These are phyloP conservation scores for Gloeophyllum trabeum DNA, from an alignment of 768 basidiomycete species.

Conservation along the genomic window DNA sequence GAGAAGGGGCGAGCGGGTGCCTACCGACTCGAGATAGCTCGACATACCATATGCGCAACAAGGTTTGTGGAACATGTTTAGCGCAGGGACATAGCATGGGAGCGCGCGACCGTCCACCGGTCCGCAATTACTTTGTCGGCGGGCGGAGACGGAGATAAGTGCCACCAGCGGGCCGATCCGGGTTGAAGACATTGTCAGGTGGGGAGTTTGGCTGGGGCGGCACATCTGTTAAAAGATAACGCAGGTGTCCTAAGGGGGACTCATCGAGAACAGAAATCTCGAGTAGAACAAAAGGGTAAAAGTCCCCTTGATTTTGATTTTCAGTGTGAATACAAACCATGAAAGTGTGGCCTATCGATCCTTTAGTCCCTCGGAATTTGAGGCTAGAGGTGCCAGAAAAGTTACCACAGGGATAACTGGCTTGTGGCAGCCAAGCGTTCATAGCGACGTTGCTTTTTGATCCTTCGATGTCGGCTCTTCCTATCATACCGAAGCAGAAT, in stretches of 20 bases:
- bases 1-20: too few species aligned
- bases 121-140: too few species aligned
- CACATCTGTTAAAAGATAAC: slow-evolving; percentile 75
- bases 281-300: slow-evolving; percentile 74
- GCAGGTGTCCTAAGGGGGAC: slow-evolving; percentile 73
- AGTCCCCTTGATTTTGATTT: slow-evolving; percentile 75
- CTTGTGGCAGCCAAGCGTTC: slow-evolving; percentile 78
- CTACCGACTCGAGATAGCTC: too few species aligned
- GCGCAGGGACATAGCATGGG: too few species aligned
- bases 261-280: slow-evolving; percentile 75
- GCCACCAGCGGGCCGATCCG: slow-evolving; percentile 55
- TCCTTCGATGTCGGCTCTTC: slow-evolving; percentile 77
- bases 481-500: slow-evolving; percentile 76
- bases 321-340: slow-evolving; percentile 75
- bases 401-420: slow-evolving; percentile 73
- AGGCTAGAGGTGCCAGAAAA: slow-evolving; percentile 77
- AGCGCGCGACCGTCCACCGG: too few species aligned
- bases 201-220: slow-evolving; percentile 77
- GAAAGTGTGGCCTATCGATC: slow-evolving; percentile 80
- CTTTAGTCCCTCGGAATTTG: slow-evolving; percentile 72
- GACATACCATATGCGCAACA: too few species aligned
- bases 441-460: slow-evolving; percentile 79
- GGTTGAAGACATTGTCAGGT: slow-evolving; percentile 72
- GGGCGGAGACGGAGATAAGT: too few species aligned
- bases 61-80: too few species aligned